These are phyloP conservation scores for Pistacia integerrima DNA, from an alignment of 345 rosid species.

Conservation along the genomic window DNA sequence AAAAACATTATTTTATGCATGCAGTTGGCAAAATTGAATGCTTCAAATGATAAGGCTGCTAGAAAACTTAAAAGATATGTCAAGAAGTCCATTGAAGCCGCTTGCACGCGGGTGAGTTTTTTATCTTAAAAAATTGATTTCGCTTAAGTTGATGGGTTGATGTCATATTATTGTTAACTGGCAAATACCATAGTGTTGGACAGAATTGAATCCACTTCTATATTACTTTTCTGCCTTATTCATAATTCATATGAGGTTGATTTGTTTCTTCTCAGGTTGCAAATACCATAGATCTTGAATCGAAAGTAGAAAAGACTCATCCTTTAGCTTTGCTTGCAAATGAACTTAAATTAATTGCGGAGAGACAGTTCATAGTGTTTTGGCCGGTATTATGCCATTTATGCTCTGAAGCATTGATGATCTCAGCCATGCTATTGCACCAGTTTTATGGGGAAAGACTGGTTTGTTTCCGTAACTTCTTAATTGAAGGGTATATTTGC, in stretches of 20 bases:
- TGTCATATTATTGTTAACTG: background rate
- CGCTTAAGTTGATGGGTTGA: background rate
- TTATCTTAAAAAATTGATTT: slow-evolving; percentile 4
- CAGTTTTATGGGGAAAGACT: slow-evolving; percentile 84
- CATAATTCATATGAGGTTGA: slow-evolving; percentile 8
- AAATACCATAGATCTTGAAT: slow-evolving; percentile 51
- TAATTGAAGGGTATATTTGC: slow-evolving; percentile 18
- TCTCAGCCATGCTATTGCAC: slow-evolving; percentile 64
- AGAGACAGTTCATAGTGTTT: slow-evolving; percentile 69
- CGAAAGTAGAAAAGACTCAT: slow-evolving; percentile 57
- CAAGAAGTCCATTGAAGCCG: slow-evolving; percentile 70
- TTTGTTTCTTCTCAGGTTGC: slow-evolving; percentile 49
- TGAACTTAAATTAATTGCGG: slow-evolving; percentile 71
- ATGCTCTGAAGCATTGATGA: slow-evolving; percentile 67
- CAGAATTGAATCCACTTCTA: background rate
- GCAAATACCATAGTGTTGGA: slow-evolving; percentile 1
- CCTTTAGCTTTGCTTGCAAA: slow-evolving; percentile 83
- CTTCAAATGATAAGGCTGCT: slow-evolving; percentile 42
- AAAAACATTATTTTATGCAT: slow-evolving; percentile 19
- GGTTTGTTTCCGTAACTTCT: slow-evolving; percentile 52
- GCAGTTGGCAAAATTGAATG: slow-evolving; percentile 54
- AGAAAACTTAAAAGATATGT: slow-evolving; percentile 61
- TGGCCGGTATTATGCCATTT: slow-evolving; percentile 62
- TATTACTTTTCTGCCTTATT: background rate
- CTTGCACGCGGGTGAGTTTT: slow-evolving; percentile 65